Percentiles rank a stretch among this genome's conserved stretches.
These are phyloP conservation scores for Orbilia ellipsospora DNA, from an alignment of 2,329 filamentous ascomycete species.

Conservation along the genomic window DNA sequence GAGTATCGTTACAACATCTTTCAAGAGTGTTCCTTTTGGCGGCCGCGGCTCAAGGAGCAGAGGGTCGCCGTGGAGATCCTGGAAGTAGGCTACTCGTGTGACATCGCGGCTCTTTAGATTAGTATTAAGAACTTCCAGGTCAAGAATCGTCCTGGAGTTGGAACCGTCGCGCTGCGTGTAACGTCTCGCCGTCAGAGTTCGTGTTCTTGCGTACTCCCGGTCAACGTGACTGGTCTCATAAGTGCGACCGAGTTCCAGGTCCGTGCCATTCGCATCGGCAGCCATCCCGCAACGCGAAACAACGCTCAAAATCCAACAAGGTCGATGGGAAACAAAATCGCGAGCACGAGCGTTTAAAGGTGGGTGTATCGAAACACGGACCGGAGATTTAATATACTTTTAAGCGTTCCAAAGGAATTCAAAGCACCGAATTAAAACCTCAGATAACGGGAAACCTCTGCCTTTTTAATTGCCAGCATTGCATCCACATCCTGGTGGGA, in stretches of 20 bases:
- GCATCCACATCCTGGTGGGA: background rate
- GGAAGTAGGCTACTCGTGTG: conserved; percentile 38
- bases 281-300: conserved; percentile 8
- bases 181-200: background rate
- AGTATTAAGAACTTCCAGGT: conserved; percentile 37
- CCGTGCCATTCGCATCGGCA: background rate
- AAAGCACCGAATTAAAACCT: background rate
- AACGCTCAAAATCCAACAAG: conserved; percentile 16
- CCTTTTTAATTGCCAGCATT: conserved; percentile 16
- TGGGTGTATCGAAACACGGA: background rate
- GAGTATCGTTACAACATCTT: conserved; percentile 30
- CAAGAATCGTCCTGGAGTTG: conserved; percentile 10
- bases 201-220: too few relatives aligned
- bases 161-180: conserved; percentile 27
- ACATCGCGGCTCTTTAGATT: conserved; percentile 13
- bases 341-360: background rate
- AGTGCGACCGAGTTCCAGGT: conserved; percentile 8
- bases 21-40: conserved; percentile 22
- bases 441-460: conserved; percentile 4
- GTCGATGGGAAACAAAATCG: background rate
- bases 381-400: background rate
- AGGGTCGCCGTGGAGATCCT: conserved; percentile 47
- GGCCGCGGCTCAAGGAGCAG: conserved; percentile 41
- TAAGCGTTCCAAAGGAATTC: background rate
- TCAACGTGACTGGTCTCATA: background rate